Conservation (phyloP, 2,329 filamentous ascomycete species). For the Colletotrichum viniferum region DNA sequence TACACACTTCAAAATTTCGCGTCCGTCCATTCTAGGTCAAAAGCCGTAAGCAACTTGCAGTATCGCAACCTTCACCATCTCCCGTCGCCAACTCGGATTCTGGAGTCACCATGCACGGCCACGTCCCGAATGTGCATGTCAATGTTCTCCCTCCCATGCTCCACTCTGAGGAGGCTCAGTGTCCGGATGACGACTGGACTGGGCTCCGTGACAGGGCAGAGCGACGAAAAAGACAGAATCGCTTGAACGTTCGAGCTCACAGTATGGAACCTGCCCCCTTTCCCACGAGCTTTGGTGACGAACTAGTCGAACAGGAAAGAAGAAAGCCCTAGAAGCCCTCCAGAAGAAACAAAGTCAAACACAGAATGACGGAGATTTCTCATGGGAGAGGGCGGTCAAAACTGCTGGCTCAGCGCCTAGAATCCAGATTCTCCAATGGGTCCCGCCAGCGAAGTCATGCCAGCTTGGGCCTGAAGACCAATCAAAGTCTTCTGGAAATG, state of each 20-base stretch:
- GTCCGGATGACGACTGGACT: constrained; percentile 37
- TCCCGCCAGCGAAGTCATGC: not conserved
- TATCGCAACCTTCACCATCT: not conserved
- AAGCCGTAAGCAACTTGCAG: not conserved
- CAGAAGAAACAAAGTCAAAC: not conserved
- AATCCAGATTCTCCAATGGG: not conserved
- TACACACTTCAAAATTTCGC: not conserved
- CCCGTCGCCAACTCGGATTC: too few relatives aligned
- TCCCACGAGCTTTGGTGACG: not conserved
- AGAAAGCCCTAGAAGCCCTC: not conserved
- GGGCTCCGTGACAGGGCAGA: constrained; percentile 32
- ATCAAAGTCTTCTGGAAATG: not conserved
- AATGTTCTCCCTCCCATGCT: not conserved
- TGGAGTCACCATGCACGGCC: not conserved
- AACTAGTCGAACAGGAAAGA: not conserved
- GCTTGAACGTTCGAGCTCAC: constrained; percentile 38
- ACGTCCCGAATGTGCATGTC: not conserved
- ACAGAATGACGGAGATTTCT: too few relatives aligned
- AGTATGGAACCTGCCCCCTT: constrained; percentile 26
- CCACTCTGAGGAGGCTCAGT: not conserved
- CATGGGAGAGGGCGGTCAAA: not conserved
- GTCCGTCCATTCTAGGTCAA: not conserved
- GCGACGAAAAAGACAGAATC: constrained; percentile 36
- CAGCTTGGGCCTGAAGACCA: not conserved
- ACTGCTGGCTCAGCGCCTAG: not conserved